phyloP scores from a whole-genome alignment of 1,284 basidiomycete species.

The Ustanciosporium gigantosporum region DNA sequence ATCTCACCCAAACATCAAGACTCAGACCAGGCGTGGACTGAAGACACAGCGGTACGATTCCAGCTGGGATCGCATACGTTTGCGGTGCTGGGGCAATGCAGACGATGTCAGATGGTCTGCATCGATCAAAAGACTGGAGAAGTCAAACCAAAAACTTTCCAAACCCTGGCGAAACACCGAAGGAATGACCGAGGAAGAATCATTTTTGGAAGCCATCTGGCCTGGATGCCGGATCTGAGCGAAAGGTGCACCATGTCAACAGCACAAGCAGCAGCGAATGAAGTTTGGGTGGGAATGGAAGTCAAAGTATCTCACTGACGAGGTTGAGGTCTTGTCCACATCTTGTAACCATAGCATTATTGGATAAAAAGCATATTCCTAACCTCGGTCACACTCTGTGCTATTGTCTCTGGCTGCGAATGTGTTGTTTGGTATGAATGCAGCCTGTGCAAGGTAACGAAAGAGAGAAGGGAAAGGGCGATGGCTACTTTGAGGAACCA shows the following conservation, averaged over 20 bases:
- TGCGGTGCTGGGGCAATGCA: constrained; percentile 33
- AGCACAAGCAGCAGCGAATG: neutral
- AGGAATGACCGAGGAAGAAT: constrained; percentile 26
- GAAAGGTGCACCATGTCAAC: neutral
- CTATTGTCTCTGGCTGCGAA: no score
- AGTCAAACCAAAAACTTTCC: constrained; percentile 27
- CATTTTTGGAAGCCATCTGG: constrained; percentile 31
- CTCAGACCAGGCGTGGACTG: constrained; percentile 5
- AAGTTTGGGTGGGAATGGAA: constrained; percentile 32
- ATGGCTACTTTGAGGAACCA: no score
- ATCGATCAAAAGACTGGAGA: constrained; percentile 37
- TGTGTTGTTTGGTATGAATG: no score
- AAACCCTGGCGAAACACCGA: constrained; percentile 23
- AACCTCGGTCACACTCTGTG: no score
- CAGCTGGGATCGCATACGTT: constrained; percentile 29
- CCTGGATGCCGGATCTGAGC: constrained; percentile 20
- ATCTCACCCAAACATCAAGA: constrained; percentile 7
- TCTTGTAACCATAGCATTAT: no score
- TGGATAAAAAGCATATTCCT: no score
- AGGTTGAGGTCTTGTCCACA: no score
- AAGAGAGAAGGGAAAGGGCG: no score
- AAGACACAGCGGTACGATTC: constrained; percentile 18
- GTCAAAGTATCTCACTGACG: constrained; percentile 2
- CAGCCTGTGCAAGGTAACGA: no score
- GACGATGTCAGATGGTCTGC: constrained; percentile 44